phyloP scores from a whole-genome alignment of 805 yeast species.

The Metschnikowia bowlesiae region DNA sequence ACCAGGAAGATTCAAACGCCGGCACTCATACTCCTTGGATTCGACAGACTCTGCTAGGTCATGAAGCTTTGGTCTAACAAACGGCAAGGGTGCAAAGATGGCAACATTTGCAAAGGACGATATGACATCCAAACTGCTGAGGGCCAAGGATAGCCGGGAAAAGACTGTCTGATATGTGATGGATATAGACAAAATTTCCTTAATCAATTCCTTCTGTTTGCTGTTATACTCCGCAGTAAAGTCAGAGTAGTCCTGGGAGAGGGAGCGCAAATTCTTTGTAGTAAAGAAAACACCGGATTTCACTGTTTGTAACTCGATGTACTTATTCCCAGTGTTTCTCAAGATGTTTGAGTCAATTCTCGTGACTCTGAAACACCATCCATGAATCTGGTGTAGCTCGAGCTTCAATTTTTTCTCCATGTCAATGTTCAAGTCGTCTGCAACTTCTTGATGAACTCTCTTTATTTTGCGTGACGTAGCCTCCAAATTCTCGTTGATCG shows the following conservation, averaged over 20 bases:
- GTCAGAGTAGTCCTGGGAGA: slow-evolving; percentile 54
- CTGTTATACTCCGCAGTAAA: slow-evolving; percentile 63
- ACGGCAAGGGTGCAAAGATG: slow-evolving; percentile 73
- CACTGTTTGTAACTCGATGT: slow-evolving; percentile 80
- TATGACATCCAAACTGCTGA: slow-evolving; percentile 80
- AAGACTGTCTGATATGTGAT: slow-evolving; percentile 78
- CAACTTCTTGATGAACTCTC: slow-evolving; percentile 57
- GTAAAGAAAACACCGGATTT: slow-evolving; percentile 96
- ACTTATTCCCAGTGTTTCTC: slow-evolving; percentile 54
- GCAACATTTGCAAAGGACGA: slow-evolving; percentile 81
- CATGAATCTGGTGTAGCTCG: slow-evolving; percentile 82
- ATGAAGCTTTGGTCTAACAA: slow-evolving; percentile 68
- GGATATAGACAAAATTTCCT: slow-evolving; percentile 77
- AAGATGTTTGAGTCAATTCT: slow-evolving; percentile 81
- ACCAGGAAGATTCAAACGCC: slow-evolving; percentile 55
- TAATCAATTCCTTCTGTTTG: slow-evolving; percentile 74
- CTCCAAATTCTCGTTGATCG: slow-evolving; percentile 56
- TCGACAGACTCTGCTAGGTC: slow-evolving; percentile 37
- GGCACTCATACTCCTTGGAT: slow-evolving; percentile 24
- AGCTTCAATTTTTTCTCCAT: slow-evolving; percentile 83
- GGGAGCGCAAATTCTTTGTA: slow-evolving; percentile 56
- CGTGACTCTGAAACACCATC: slow-evolving; percentile 93
- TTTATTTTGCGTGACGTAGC: slow-evolving; percentile 51
- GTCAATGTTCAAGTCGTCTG: slow-evolving; percentile 75
- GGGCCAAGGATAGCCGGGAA: slow-evolving; percentile 55